These are phyloP conservation scores for Alternaria sp. DNA, from an alignment of 2,329 filamentous ascomycete genomes.

Conservation along the genomic window DNA sequence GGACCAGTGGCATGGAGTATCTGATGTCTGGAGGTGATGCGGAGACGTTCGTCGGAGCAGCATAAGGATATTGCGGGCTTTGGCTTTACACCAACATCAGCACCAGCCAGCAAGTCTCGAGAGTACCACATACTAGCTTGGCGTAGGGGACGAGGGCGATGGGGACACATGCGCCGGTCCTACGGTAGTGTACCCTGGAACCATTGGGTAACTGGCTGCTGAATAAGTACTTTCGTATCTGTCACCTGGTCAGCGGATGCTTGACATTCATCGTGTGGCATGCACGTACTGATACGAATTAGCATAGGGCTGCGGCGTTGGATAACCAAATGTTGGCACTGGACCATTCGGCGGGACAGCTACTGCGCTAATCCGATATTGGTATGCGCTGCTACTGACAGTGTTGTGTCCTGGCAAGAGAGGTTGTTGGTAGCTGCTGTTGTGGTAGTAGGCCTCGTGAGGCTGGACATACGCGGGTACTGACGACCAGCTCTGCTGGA, in stretches of 20 bases:
- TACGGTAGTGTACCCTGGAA: not conserved
- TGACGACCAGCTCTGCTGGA: not conserved
- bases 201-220: not conserved
- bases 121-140: conserved; percentile 2
- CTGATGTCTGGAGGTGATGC: not conserved
- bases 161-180: not conserved
- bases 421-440: conserved; percentile 1
- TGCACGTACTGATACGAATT: not conserved
- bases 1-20: not conserved
- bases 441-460: not conserved
- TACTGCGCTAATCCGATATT: not conserved
- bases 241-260: not conserved
- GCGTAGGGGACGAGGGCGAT: not conserved
- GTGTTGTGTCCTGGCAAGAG: not conserved
- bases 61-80: not conserved
- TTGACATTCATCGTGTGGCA: not conserved
- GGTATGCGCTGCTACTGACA: not conserved
- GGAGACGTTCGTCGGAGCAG: not conserved
- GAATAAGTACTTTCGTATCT: not conserved
- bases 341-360: not conserved
- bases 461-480: not conserved
- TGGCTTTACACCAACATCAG: conserved; percentile 4
- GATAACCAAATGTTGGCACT: not conserved
- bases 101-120: not conserved
- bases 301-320: not conserved